Base-by-base conservation (phyloP, 73 alveolate genomes). In the Durusdinium trenchii region DNA sequence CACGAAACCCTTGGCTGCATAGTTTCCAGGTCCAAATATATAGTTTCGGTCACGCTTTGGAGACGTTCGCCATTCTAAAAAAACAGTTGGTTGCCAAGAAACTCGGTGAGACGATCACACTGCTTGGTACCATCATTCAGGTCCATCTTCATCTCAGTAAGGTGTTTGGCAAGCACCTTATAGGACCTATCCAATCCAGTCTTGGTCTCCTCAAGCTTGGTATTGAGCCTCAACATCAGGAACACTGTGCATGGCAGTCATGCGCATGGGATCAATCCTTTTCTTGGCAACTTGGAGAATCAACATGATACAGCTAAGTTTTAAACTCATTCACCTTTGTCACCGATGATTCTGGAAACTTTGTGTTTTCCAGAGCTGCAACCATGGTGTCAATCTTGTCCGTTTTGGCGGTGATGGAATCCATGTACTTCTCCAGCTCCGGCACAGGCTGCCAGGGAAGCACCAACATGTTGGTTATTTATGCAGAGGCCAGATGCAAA, bases 351-450 rank as follows among this genome's bases (percentile, higher is more conserved):
- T 57, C n/a, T 57, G 69, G 69, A 23, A 23, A 57, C 69, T 23
- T 57, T 57, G 69, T 12, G 23, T 23, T 57, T n/a, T n/a, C 23
- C 69, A 57, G 69, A 12, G 12, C 69, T 23, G 32, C 69, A 12
- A 57, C 23, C 69, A 57, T 57, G 69, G 32, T 12, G 23, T 12
- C 23, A 23, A 57, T 57, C 12, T 23, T 57, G 69, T 12, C 12
- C 23, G 6, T 9, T 61, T 67, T 64, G 12, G 60, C 20, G 64
- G 50, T 16, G 48, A 86, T 0, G 62, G 62, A 40, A 7, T 86
- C 95, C 95, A 86, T 86, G 95, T 54, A 85, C 61, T 57, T 51
- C 79, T 85, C 73, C 79, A 85, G 79, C 45, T 85, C 94, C 35
- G 94, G 75, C 50, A 83, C 75, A 14, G 94, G 75, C 94, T 83